Evolutionary conservation across 495 filamentous ascomycete genomes (phyloP).

Genomic region (Tuber magnatum): DNA sequence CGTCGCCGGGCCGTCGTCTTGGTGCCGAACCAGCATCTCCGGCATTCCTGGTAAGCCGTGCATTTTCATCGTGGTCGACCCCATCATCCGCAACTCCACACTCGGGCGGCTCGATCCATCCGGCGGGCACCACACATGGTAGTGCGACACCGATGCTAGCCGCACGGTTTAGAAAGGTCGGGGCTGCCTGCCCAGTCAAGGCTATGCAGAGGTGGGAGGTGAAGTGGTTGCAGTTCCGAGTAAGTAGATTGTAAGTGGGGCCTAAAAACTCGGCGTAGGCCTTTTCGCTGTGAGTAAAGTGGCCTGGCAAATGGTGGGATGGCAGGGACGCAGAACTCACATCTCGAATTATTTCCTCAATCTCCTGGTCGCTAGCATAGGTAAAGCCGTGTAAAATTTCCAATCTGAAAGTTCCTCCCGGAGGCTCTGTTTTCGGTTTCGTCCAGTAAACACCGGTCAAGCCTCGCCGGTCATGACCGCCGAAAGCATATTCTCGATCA

Average conservation of each 20-base stretch:
- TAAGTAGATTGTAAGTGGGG: constrained; percentile 65
- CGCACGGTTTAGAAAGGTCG: constrained; percentile 69
- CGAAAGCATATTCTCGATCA: constrained; percentile 70
- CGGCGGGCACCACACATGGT: constrained; percentile 69
- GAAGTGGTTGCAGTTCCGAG: constrained; percentile 78
- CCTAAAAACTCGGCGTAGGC: constrained; percentile 62
- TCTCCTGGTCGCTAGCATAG: constrained; percentile 54
- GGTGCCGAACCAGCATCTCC: constrained; percentile 5
- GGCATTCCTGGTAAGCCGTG: constrained; percentile 19
- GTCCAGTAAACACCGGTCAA: constrained; percentile 75
- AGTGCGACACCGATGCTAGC: constrained; percentile 66
- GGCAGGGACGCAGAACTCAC: not conserved
- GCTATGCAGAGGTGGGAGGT: constrained; percentile 60
- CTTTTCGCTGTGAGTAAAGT: constrained; percentile 9
- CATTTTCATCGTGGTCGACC: constrained; percentile 55
- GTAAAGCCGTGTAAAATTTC: constrained; percentile 69
- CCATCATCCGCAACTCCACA: constrained; percentile 59
- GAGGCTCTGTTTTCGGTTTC: constrained; percentile 57
- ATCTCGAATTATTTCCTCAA: constrained; percentile 58
- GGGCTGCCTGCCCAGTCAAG: constrained; percentile 57
- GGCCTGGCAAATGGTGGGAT: not conserved
- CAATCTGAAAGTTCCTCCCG: constrained; percentile 62
- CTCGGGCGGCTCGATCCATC: constrained; percentile 72
- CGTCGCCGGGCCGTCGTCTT: constrained; percentile 17
- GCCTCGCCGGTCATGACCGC: constrained; percentile 62